These are phyloP conservation scores for Scutellaria baicalensis DNA, from an alignment of 257 asterid species.

Conservation along the genomic window DNA sequence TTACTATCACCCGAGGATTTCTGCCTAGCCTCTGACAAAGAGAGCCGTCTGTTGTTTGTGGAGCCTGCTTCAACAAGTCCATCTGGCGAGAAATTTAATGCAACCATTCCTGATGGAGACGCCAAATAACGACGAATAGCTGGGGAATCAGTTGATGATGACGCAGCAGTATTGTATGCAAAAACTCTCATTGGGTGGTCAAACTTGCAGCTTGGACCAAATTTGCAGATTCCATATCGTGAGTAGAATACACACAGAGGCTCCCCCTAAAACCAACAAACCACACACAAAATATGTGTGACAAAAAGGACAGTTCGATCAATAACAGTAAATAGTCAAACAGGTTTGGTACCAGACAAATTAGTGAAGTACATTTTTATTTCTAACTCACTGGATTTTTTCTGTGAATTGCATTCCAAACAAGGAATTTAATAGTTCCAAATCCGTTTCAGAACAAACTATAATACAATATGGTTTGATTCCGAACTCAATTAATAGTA, in stretches of 20 bases:
- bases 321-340: slow-evolving; percentile 1
- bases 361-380: neutral
- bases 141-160: slow-evolving; percentile 56
- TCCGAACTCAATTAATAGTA: too few species aligned
- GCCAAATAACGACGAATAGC: slow-evolving; percentile 57
- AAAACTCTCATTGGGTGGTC: slow-evolving; percentile 93
- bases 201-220: slow-evolving; percentile 98
- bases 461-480: too few species aligned
- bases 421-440: neutral
- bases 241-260: slow-evolving; percentile 89
- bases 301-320: neutral
- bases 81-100: slow-evolving; percentile 58
- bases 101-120: slow-evolving; percentile 63
- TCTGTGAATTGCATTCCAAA: neutral
- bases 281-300: slow-evolving; percentile 14
- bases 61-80: slow-evolving; percentile 60
- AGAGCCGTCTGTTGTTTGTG: slow-evolving; percentile 52
- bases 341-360: neutral
- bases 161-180: slow-evolving; percentile 49
- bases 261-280: slow-evolving; percentile 66
- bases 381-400: neutral
- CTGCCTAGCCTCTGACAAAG: slow-evolving; percentile 68
- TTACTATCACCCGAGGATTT: slow-evolving; percentile 66
- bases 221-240: slow-evolving; percentile 93
- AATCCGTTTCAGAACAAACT: too few species aligned